Conservation (phyloP, 257 asterid species). For the Ehretia macrophylla region DNA sequence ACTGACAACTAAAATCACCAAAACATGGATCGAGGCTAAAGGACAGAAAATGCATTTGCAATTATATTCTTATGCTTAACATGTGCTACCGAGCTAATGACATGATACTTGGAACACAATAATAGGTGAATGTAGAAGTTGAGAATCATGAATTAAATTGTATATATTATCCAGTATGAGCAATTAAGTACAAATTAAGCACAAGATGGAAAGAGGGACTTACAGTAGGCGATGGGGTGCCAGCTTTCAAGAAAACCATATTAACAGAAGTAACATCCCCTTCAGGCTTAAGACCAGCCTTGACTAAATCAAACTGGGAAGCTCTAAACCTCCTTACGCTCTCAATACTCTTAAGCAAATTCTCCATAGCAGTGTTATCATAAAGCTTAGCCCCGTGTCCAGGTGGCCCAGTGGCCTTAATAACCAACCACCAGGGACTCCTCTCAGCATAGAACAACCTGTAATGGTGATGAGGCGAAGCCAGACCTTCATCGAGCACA, state of each 20-base stretch:
- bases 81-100: too few species aligned
- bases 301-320: constrained; percentile 81
- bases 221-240: constrained; percentile 91
- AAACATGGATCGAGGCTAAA: too few species aligned
- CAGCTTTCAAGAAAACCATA: constrained; percentile 86
- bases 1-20: too few species aligned
- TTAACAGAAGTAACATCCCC: constrained; percentile 91
- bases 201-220: constrained; percentile 11
- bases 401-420: constrained; percentile 83
- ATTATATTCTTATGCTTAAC: too few species aligned
- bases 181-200: not conserved
- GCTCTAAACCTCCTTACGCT: constrained; percentile 73
- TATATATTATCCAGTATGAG: not conserved
- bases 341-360: constrained; percentile 81
- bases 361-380: constrained; percentile 91
- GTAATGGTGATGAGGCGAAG: constrained; percentile 62
- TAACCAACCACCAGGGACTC: constrained; percentile 79
- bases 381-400: constrained; percentile 97
- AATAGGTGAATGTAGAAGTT: too few species aligned
- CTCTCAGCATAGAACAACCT: constrained; percentile 83
- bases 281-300: constrained; percentile 71
- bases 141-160: too few species aligned
- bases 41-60: too few species aligned
- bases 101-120: too few species aligned
- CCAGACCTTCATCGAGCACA: constrained; percentile 89